These are phyloP conservation scores for Ganoderma sp. DNA, from an alignment of 1,284 basidiomycete species.

Conservation along the genomic window DNA sequence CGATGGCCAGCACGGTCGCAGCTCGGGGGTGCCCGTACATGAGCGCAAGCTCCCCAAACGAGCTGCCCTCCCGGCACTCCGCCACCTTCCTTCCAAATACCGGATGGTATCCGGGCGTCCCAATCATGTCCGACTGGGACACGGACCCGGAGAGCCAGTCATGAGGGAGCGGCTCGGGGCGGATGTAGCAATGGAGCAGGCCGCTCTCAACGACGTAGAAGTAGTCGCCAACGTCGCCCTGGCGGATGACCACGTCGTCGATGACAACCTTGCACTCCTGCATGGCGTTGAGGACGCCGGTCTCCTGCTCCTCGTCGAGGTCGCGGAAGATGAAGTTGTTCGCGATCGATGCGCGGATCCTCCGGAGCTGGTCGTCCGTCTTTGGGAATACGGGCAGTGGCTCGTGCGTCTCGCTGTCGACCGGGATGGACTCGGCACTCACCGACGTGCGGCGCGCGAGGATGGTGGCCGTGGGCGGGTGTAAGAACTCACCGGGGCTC, in stretches of 20 bases:
- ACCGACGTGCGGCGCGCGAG: slow-evolving; percentile 93
- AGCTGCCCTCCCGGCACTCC: slow-evolving; percentile 84
- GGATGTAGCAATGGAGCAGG: slow-evolving; percentile 87
- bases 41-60: slow-evolving; percentile 95
- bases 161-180: slow-evolving; percentile 65
- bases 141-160: slow-evolving; percentile 53
- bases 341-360: slow-evolving; percentile 87
- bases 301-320: slow-evolving; percentile 95
- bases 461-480: slow-evolving; percentile 74
- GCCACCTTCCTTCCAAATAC: slow-evolving; percentile 84
- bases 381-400: slow-evolving; percentile 83
- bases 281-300: slow-evolving; percentile 94
- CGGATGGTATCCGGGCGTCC: slow-evolving; percentile 68
- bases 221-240: slow-evolving; percentile 96
- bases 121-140: slow-evolving; percentile 57
- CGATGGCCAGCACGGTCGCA: slow-evolving; percentile 89
- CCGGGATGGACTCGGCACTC: slow-evolving; percentile 94
- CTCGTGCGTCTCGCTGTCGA: slow-evolving; percentile 71
- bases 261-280: slow-evolving; percentile 80
- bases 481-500: slow-evolving; percentile 64
- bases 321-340: slow-evolving; percentile 96
- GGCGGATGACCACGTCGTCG: slow-evolving; percentile 90
- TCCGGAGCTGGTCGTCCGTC: slow-evolving; percentile 81
- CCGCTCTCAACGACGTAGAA: slow-evolving; percentile 98
- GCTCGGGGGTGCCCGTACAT: slow-evolving; percentile 98